A percentile compares a stretch with the other conserved stretches of the same genome.
phyloP scores from a whole-genome alignment of 768 basidiomycete species.

The Hericium rajendrae region DNA sequence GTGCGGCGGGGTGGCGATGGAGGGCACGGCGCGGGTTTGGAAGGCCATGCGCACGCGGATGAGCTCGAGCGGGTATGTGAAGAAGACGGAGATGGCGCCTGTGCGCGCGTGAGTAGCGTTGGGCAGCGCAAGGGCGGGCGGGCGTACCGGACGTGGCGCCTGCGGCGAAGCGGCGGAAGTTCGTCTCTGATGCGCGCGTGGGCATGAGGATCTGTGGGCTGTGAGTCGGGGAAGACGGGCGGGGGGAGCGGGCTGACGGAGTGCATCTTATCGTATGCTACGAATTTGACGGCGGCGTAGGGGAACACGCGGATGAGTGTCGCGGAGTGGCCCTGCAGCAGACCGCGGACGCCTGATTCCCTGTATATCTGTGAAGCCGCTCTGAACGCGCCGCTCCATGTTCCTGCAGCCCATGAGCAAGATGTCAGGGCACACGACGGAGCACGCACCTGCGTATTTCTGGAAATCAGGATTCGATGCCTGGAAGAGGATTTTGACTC shows the following conservation, averaged over 20 bases:
- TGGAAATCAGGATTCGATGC: slow-evolving; percentile 91
- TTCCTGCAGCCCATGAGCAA: slow-evolving; percentile 41
- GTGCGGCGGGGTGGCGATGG: background rate
- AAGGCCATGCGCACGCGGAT: slow-evolving; percentile 95
- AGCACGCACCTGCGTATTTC: slow-evolving; percentile 75
- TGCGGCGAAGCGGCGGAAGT: slow-evolving; percentile 69
- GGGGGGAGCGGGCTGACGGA: slow-evolving; percentile 34
- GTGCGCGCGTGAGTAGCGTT: background rate
- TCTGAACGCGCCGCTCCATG: slow-evolving; percentile 75
- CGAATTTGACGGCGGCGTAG: slow-evolving; percentile 94
- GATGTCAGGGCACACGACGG: background rate
- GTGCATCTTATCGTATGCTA: slow-evolving; percentile 88
- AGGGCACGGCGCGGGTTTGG: slow-evolving; percentile 38
- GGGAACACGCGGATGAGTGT: slow-evolving; percentile 93
- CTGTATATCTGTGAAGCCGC: slow-evolving; percentile 67
- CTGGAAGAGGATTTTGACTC: slow-evolving; percentile 98
- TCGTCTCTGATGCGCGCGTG: slow-evolving; percentile 66
- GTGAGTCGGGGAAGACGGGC: background rate
- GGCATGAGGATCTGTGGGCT: slow-evolving; percentile 71
- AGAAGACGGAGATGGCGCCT: slow-evolving; percentile 81
- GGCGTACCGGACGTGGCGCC: slow-evolving; percentile 78
- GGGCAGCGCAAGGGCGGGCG: no score
- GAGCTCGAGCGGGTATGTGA: slow-evolving; percentile 93
- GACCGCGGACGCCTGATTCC: slow-evolving; percentile 61
- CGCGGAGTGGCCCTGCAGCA: slow-evolving; percentile 94